Percentiles rank a stretch among this genome's conserved stretches.
These are phyloP conservation scores for Backusella australiensis DNA, from an alignment of 192 early-diverging fungal genomes.

Conservation along the genomic window DNA sequence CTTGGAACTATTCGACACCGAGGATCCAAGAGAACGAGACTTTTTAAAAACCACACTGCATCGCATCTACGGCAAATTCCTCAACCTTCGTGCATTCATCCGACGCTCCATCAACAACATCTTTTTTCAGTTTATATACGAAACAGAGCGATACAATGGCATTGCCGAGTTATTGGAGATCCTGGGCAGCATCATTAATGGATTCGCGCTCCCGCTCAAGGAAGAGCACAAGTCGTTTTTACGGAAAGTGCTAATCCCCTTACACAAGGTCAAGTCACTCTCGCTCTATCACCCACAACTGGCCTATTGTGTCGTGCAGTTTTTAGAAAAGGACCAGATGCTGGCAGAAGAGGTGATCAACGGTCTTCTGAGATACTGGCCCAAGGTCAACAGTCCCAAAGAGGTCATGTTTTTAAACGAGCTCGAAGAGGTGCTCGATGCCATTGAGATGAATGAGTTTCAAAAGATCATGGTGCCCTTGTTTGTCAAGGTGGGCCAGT, in stretches of 20 bases:
- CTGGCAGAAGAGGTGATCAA: conserved; percentile 89
- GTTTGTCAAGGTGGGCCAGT: conserved; percentile 91
- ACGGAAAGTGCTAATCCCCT: conserved; percentile 86
- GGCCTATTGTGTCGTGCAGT: conserved; percentile 98
- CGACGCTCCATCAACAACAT: conserved; percentile 97
- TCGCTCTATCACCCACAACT: conserved; percentile 95
- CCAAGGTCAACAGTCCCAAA: conserved; percentile 98
- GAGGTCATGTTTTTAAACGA: conserved; percentile 99
- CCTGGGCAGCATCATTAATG: conserved; percentile 92
- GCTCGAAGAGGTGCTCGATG: conserved; percentile 95
- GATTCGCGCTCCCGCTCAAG: conserved; percentile 97
- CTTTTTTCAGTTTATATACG: conserved; percentile 97
- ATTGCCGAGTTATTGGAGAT: conserved; percentile 98
- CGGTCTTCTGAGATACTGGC: conserved; percentile 93
- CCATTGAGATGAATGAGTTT: conserved; percentile 91
- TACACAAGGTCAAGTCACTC: conserved; percentile 95
- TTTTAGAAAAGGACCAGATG: conserved; percentile 92
- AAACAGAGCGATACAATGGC: conserved; percentile 95
- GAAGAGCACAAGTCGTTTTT: conserved; percentile 98
- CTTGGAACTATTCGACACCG: conserved; percentile 94
- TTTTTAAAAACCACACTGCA: conserved; percentile 98
- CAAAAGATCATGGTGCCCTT: conserved; percentile 84
- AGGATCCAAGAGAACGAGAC: conserved; percentile 98
- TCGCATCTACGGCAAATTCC: conserved; percentile 97
- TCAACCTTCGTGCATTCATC: conserved; percentile 97